Evolutionary conservation across 2,329 filamentous ascomycete genomes (phyloP), one percentile per base, ranked within the genome.

Genomic region (Ascomycota sp.): DNA sequence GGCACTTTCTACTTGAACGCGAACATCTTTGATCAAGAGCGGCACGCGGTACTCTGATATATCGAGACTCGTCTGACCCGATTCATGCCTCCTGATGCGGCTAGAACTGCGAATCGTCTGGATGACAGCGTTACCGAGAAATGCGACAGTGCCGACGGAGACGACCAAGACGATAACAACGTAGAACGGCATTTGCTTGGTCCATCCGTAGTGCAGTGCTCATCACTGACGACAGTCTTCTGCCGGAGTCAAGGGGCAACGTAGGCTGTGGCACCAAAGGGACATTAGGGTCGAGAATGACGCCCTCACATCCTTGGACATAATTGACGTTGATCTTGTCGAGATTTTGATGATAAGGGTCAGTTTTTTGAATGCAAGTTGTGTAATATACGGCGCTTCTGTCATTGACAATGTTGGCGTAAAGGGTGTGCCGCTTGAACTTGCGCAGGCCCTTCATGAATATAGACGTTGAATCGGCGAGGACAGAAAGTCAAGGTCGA

Each of bases 351-450:
- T 62, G 62, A 44, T 72, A 95, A 0, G 83, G 85, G 42, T 95
- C 80, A 1, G 64, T 77, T 42, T 72, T 73, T 17, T 74, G 64
- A 27, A 94, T 81, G 13, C 62, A 63, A 0, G 82, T 80, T 0
- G 86, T 94, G 48, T 86, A 93, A 52, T 79, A 81, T 1, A 75
- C 69, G 4, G 81, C 80, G 27, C 69, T 80, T 32, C 73, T 63
- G 53, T 95, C 86, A 50, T 94, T 93, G 44, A 78, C 57, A 28
- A 92, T 73, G 46, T 95, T 95, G 25, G 76, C 65, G 49, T 95
- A 95, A 2, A 92, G 56, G 4, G 70, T 77, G 34, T 73, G 75
- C 32, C 78, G 64, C 47, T 73, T 69, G 56, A 95, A 95, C 40
- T 61, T 65, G 35, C 68, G 64, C 27, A 95, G 60, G 0, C 74